Conservation (phyloP, 2,329 filamentous ascomycete genomes). For the Saccharata proteae region DNA sequence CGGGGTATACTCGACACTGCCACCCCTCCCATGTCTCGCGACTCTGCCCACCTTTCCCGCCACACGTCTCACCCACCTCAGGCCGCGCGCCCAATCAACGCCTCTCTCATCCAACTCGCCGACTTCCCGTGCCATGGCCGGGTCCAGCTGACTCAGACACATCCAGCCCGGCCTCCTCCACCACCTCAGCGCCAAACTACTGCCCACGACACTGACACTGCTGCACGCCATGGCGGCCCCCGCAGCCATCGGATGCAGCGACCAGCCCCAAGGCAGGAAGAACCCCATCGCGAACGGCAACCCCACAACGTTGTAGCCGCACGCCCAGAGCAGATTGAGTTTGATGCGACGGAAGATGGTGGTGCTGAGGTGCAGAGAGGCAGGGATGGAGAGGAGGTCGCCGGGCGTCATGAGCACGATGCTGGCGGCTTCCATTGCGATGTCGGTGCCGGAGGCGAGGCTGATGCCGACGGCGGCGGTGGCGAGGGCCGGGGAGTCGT, state of each 20-base stretch:
- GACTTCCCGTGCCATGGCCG: constrained; percentile 15
- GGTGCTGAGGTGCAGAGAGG: constrained; percentile 67
- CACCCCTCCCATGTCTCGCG: too few species aligned
- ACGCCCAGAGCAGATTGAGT: constrained; percentile 85
- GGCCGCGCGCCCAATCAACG: too few species aligned
- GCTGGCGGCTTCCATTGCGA: constrained; percentile 94
- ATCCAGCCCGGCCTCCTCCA: constrained; percentile 84
- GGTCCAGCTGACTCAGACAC: constrained; percentile 54
- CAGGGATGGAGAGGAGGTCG: constrained; percentile 85
- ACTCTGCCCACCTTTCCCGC: too few species aligned
- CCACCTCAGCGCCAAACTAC: constrained; percentile 70
- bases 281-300: constrained; percentile 95
- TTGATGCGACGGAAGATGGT: constrained; percentile 89
- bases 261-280: constrained; percentile 78
- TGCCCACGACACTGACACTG: constrained; percentile 79
- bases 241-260: constrained; percentile 87
- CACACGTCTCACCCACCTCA: too few species aligned
- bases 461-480: constrained; percentile 90
- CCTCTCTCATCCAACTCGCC: too few species aligned
- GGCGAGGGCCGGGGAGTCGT: constrained; percentile 89
- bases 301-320: constrained; percentile 81
- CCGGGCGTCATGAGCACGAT: constrained; percentile 91
- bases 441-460: constrained; percentile 84
- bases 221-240: constrained; percentile 88
- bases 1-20: too few species aligned